Base-by-base conservation (phyloP, 176 grass and related monocot genomes). In the Juncus inflexus region DNA sequence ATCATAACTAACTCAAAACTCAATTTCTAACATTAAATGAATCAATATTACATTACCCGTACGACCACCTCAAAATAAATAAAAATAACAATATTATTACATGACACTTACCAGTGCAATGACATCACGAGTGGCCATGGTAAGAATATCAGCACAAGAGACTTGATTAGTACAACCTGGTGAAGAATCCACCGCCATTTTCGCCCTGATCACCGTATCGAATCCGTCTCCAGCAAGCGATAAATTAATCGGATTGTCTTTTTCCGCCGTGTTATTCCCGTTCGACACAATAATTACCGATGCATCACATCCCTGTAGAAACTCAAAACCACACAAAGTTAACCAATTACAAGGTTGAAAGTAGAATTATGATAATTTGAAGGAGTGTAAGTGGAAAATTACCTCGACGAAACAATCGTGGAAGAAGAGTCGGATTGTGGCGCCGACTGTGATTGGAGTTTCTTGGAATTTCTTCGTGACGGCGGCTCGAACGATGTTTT, bases 341-440 rank as follows among this genome's bases (percentile, higher is more conserved):
- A 11, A 65, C 3, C 12, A 65, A 39, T 40, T 45, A 13, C 49
- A 52, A 52, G 49, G 39, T 55, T 39, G 3, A 35, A 10, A 4
- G 14, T 13, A 8, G 41, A 56, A 40, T 65, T 15, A 69, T 3
- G 7, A 28, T 49, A 65, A 13, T 42, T 19, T 16, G n/a, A 49
- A 15, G 37, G 52, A 0, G n/a, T 36, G 58, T 7, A 41, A 42
- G 15, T 9, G 9, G 50, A 66, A 56, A 77, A 69, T 15, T 8
- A 90, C 91, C 86, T 87, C 63, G 59, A 96, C 91, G 65, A 96
- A 87, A 81, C 91, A 96, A 64, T 90, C 87, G 67, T 96, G 91
- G 78, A 90, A 96, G 87, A 90, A 96, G 52, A 96, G 84, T 75
- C 91, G 91, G 19, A 96, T 6, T 3, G 87, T 90, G 69, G 91